Conservation (phyloP, 352 stramenopile genomes). For the Phytopythium sindhum region DNA sequence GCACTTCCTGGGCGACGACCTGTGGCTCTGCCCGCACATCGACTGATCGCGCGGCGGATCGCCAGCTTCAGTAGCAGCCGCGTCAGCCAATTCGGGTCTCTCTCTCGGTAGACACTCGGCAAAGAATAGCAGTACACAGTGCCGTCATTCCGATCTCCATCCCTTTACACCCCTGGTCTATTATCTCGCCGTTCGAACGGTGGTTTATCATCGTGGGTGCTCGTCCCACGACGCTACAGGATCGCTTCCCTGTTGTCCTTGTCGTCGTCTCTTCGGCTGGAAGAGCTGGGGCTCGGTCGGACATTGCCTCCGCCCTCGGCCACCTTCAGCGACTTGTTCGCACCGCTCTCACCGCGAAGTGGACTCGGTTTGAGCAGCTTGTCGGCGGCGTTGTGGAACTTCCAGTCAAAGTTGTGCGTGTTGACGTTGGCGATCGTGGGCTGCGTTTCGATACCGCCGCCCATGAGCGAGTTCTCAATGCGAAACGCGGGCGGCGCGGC, state of each 20-base stretch:
- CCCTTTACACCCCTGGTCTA: background rate
- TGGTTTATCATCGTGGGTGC: background rate
- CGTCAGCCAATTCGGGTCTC: background rate
- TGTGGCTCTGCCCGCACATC: conserved; percentile 89
- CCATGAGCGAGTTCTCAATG: conserved; percentile 80
- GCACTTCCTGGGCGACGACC: conserved; percentile 96
- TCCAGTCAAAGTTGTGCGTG: conserved; percentile 84
- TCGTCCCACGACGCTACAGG: background rate
- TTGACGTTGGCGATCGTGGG: conserved; percentile 72
- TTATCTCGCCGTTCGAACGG: background rate
- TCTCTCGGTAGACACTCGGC: background rate
- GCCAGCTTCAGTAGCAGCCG: background rate
- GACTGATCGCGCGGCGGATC: conserved; percentile 34
- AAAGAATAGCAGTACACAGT: background rate
- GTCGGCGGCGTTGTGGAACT: conserved; percentile 22
- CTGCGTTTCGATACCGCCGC: conserved; percentile 75
- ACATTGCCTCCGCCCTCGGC: no score
- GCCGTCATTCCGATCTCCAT: background rate
- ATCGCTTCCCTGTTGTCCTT: background rate
- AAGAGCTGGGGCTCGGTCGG: background rate
- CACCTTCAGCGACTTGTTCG: background rate
- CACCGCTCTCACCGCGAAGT: background rate
- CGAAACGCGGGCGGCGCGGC: conserved; percentile 50
- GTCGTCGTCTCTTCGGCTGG: background rate
- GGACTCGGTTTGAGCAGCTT: background rate